These are phyloP conservation scores for Casuarina cunninghamiana DNA, from an alignment of 306 rosid genomes.

Conservation along the genomic window DNA sequence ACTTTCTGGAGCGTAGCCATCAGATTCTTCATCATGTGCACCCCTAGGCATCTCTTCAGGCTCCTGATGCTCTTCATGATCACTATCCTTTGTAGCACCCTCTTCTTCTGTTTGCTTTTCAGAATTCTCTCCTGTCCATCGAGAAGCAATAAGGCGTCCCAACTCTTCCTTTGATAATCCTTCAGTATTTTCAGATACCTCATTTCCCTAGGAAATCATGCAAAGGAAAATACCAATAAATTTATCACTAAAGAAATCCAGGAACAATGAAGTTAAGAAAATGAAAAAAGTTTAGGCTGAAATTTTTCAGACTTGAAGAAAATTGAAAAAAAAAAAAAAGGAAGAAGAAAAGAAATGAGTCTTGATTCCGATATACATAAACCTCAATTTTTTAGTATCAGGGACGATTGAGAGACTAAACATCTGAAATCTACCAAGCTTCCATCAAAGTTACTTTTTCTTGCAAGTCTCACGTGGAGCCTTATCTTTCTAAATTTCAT, in stretches of 20 bases:
- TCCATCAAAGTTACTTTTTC: not conserved
- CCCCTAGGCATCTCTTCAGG: constrained; percentile 41
- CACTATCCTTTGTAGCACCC: constrained; percentile 35
- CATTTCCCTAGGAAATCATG: constrained; percentile 50
- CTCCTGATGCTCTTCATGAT: constrained; percentile 52
- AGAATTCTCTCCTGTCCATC: constrained; percentile 89
- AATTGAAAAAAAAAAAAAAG: no score
- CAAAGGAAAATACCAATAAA: constrained; percentile 21
- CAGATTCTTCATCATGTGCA: constrained; percentile 52
- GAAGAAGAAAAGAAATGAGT: no score
- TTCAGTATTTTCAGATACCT: constrained; percentile 56
- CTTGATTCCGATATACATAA: not conserved
- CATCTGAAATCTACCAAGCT: not conserved
- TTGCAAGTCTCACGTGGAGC: not conserved
- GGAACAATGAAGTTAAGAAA: not conserved
- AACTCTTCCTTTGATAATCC: constrained; percentile 91
- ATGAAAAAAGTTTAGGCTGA: not conserved
- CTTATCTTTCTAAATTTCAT: not conserved
- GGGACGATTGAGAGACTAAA: not conserved
- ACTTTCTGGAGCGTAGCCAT: constrained; percentile 77
- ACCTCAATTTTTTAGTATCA: not conserved
- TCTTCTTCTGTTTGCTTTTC: constrained; percentile 45
- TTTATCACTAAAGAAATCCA: constrained; percentile 22
- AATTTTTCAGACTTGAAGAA: not conserved
- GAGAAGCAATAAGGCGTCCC: constrained; percentile 98